Evolutionary conservation across 192 early-diverging fungal species (phyloP), one percentile per base, ranked within the genome.

Genomic region (Pilaira anomala): DNA sequence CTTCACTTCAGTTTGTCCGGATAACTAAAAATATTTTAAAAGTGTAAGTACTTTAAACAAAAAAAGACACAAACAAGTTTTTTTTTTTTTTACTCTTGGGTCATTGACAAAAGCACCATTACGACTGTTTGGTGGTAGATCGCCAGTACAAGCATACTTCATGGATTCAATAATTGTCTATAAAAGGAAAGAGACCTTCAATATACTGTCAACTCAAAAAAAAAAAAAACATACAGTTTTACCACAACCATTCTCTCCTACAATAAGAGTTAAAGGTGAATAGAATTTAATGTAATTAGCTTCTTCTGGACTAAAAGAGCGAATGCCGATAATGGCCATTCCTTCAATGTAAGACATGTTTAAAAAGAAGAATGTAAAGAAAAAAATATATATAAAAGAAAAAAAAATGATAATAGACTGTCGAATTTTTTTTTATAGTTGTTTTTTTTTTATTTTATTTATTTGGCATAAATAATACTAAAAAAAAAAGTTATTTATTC

Each of bases 141-240:
- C 89, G 5, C 96, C 97, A 2, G 96, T 98, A 2, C 91, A 94
- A 0, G 88, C 88, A 78, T 96, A 99, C 73, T 95, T 98, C 5
- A 99, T 77, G 52, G 93, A 89, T 69, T 99, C 97, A 60, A 99
- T 96, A 57, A 99, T 91, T 1, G 94, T 99, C 75, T 88, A 68
- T 28, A 36, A 18, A 16, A 24, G n/a, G 11, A 39, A 36, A 36
- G 26, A 41, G 41, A 19, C 25, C 8, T 21, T 21, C 14, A 42
- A 2, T 21, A 8, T 58, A 19, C 51, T 50, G 36, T 48, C 18
- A 30, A 24, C 11, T 13, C 16, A 73, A 14, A 28, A 5, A 19
- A 51, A 24, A 52, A 45, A 24, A 26, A 24, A n/a, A 54, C 62
- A 51, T 72, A 88, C 87, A 8, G 97, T 99, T 73, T 98, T 99